Conservation (phyloP, 345 rosid species). For the Eucalyptus cloeziana region DNA sequence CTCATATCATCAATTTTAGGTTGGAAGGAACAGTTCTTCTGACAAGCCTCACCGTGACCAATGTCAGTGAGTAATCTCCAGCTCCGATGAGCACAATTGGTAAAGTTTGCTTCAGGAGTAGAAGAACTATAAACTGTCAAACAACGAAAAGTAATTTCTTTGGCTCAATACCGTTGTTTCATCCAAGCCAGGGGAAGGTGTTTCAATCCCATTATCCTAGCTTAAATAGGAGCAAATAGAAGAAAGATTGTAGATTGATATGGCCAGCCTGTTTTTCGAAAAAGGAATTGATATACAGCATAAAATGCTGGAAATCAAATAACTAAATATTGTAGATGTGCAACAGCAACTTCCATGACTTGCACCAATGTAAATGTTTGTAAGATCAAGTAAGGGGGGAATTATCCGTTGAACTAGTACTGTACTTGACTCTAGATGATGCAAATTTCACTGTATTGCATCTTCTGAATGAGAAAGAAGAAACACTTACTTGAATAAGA, state of each 20-base stretch:
- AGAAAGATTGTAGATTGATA: background rate
- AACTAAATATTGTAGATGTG: background rate
- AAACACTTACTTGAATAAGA: background rate
- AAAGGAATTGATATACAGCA: background rate
- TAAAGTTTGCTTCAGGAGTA: conserved; percentile 62
- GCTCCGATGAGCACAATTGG: conserved; percentile 44
- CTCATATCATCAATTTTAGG: background rate
- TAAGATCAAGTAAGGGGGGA: background rate
- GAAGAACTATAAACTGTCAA: conserved; percentile 58
- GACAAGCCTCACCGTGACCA: conserved; percentile 35
- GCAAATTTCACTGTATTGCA: background rate
- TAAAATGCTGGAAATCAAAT: background rate
- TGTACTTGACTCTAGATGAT: background rate
- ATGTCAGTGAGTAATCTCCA: conserved; percentile 41
- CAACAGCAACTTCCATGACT: background rate
- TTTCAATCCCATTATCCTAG: background rate
- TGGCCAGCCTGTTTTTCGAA: background rate
- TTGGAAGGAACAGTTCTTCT: background rate
- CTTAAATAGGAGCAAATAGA: background rate
- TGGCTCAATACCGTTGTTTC: background rate
- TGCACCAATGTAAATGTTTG: background rate
- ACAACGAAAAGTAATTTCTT: background rate
- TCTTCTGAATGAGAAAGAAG: background rate
- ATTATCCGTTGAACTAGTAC: background rate
- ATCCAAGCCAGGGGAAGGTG: background rate